A percentile compares a stretch with the other conserved stretches of the same genome.
Evolutionary conservation across 169 alveolate species (phyloP).

Genomic region (Eimeria maxima): DNA sequence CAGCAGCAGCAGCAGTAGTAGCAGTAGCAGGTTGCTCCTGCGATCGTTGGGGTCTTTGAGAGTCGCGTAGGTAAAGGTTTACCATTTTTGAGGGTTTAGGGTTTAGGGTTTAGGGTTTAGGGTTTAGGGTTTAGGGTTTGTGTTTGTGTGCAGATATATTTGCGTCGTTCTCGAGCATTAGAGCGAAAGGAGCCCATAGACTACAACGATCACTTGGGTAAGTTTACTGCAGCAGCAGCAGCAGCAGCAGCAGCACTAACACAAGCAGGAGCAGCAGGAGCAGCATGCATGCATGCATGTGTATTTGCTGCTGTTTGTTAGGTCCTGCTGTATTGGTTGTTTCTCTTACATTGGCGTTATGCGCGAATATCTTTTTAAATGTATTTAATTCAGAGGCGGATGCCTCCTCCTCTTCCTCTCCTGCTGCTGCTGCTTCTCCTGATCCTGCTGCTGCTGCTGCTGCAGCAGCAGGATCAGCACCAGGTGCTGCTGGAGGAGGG

Average conservation of each 20-base stretch:
- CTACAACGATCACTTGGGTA: constrained; percentile 88
- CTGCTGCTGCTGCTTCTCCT: background rate
- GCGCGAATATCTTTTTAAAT: constrained; percentile 84
- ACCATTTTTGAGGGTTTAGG: background rate
- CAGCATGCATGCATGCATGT: background rate
- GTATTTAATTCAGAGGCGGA: constrained; percentile 24
- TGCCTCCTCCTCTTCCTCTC: background rate
- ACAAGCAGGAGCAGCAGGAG: too few species aligned
- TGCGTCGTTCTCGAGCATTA: constrained; percentile 88
- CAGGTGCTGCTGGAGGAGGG: too few species aligned
- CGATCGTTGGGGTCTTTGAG: too few species aligned
- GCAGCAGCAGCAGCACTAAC: too few species aligned
- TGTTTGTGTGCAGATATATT: constrained; percentile 81
- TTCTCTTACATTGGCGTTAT: constrained; percentile 82
- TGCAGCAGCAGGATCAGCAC: too few species aligned
- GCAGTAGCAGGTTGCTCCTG: background rate
- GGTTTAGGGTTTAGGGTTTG: constrained; percentile 14
- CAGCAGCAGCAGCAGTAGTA: too few species aligned
- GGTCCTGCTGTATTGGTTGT: constrained; percentile 86
- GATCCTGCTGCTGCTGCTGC: background rate
- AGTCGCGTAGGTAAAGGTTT: too few species aligned
- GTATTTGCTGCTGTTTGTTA: background rate
- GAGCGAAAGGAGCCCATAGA: constrained; percentile 89
- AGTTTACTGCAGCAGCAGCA: background rate
- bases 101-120: constrained; percentile 32